Percentiles rank a stretch among this genome's conserved stretches.
These are phyloP conservation scores for Ormosia emarginata DNA, from an alignment of 306 rosid species.

Conservation along the genomic window DNA sequence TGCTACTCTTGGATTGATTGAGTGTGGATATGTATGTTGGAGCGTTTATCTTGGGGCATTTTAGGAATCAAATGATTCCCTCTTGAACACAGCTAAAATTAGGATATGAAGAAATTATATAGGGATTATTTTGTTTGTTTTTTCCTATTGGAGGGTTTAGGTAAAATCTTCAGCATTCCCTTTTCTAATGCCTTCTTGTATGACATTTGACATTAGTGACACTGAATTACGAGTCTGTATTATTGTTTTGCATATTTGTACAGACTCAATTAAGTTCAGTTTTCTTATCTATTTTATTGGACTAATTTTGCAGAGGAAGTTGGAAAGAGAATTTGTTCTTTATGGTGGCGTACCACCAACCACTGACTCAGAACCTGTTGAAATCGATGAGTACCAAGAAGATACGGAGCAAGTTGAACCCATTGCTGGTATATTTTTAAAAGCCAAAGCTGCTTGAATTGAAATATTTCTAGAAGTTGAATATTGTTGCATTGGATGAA, in stretches of 20 bases:
- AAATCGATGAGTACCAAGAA: conserved; percentile 35
- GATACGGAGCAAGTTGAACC: conserved; percentile 50
- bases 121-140: background rate
- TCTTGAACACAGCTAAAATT: background rate
- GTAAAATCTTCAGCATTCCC: background rate
- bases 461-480: background rate
- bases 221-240: background rate
- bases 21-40: too few species aligned
- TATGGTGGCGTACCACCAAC: conserved; percentile 51
- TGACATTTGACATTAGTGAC: background rate
- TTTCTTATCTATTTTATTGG: conserved; percentile 2
- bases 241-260: background rate
- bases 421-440: conserved; percentile 52
- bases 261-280: background rate
- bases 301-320: conserved; percentile 58
- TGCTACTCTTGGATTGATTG: too few species aligned
- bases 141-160: background rate
- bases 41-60: too few species aligned
- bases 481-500: conserved; percentile 2
- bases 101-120: background rate
- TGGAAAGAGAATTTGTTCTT: conserved; percentile 55
- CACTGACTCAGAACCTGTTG: conserved; percentile 33
- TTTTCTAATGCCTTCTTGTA: background rate
- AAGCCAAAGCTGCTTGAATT: background rate
- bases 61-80: background rate